Conservation (phyloP, 2,329 filamentous ascomycete species). For the Fusarium buharicum region DNA sequence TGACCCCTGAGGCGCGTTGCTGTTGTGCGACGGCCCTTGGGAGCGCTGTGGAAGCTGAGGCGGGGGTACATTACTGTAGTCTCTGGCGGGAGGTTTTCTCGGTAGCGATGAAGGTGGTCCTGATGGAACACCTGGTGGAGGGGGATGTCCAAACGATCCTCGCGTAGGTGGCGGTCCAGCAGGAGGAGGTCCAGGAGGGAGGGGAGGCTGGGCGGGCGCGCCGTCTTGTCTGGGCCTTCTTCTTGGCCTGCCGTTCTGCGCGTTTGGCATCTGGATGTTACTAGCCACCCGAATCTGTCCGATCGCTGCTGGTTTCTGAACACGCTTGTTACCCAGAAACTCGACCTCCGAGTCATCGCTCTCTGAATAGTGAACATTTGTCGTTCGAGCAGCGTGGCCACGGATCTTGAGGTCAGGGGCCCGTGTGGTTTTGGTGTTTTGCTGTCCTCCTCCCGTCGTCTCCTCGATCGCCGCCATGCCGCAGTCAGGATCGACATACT, state of each 20-base stretch:
- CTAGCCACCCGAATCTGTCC: constrained; percentile 55
- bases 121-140: constrained; percentile 39
- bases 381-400: constrained; percentile 50
- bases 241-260: constrained; percentile 20
- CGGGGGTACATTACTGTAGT: constrained; percentile 47
- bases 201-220: constrained; percentile 49
- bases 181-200: constrained; percentile 54
- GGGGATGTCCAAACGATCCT: constrained; percentile 38
- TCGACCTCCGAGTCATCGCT: constrained; percentile 59
- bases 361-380: constrained; percentile 59
- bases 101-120: constrained; percentile 45
- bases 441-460: constrained; percentile 37
- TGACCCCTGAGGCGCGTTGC: constrained; percentile 34
- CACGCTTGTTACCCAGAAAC: constrained; percentile 52
- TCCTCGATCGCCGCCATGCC: constrained; percentile 53
- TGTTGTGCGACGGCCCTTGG: constrained; percentile 24
- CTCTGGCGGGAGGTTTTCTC: constrained; percentile 46
- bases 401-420: constrained; percentile 49
- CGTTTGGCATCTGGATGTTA: constrained; percentile 53
- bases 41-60: constrained; percentile 38
- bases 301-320: constrained; percentile 46
- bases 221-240: constrained; percentile 35
- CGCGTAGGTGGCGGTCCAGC: constrained; percentile 41
- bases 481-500: constrained; percentile 61
- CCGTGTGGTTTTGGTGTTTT: constrained; percentile 34